These are phyloP conservation scores for Coelastrella sp. DNA, from an alignment of 139 green algal genomes.

Conservation along the genomic window DNA sequence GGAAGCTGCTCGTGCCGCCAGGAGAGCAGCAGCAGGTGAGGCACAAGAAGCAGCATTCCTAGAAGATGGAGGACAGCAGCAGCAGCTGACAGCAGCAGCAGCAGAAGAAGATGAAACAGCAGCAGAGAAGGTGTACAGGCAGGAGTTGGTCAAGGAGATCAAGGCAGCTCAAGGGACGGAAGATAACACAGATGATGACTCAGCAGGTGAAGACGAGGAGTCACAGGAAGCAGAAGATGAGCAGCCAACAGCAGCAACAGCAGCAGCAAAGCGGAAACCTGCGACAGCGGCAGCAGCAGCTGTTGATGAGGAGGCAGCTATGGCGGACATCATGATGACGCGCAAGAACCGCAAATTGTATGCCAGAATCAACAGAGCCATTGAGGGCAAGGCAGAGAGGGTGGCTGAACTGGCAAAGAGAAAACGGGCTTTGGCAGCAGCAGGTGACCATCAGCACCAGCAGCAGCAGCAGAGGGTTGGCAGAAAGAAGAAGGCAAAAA, in stretches of 20 bases:
- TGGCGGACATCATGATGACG: slow-evolving; percentile 94
- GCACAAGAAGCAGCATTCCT: slow-evolving; percentile 54
- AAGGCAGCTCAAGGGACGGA: slow-evolving; percentile 45
- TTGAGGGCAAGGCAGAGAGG: slow-evolving; percentile 69
- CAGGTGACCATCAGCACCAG: slow-evolving; percentile 12
- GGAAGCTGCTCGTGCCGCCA: slow-evolving; percentile 76
- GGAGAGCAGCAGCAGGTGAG: slow-evolving; percentile 61
- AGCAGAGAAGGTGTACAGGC: slow-evolving; percentile 65
- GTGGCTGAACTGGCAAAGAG: slow-evolving; percentile 68
- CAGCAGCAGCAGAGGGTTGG: neutral
- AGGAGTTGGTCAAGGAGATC: slow-evolving; percentile 81
- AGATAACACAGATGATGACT: slow-evolving; percentile 55
- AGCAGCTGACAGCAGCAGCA: slow-evolving; percentile 57
- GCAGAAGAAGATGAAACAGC: slow-evolving; percentile 52
- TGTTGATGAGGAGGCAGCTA: slow-evolving; percentile 57
- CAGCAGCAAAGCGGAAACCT: slow-evolving; percentile 3
- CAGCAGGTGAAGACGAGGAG: slow-evolving; percentile 2
- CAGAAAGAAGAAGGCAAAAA: slow-evolving; percentile 5
- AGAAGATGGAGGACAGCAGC: slow-evolving; percentile 46
- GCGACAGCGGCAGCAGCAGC: slow-evolving; percentile 49
- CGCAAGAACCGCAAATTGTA: slow-evolving; percentile 92
- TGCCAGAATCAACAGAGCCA: slow-evolving; percentile 76
- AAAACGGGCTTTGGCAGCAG: slow-evolving; percentile 36
- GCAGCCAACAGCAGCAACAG: slow-evolving; percentile 37
- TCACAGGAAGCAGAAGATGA: neutral